A percentile compares a stretch with the other conserved stretches of the same genome.
phyloP scores from a whole-genome alignment of 352 stramenopile species.

The Phytophthora litchii region DNA sequence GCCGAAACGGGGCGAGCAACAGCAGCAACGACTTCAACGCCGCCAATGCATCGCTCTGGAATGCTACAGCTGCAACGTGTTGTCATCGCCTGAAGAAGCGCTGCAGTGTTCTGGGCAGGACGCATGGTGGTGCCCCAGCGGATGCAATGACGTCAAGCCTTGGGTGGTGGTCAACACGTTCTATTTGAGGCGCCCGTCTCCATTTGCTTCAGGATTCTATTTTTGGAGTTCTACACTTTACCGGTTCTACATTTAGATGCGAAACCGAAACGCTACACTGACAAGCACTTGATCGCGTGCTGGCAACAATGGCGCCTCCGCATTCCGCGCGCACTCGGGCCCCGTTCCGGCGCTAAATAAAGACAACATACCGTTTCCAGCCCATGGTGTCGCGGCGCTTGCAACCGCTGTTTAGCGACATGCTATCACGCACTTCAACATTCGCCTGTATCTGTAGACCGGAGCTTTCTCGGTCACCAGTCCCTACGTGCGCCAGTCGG shows the following conservation, averaged over 20 bases:
- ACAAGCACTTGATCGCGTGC: conserved; percentile 16
- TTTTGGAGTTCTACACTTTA: conserved; percentile 6
- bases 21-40: not conserved
- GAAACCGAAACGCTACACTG: conserved; percentile 21
- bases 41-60: conserved; percentile 10
- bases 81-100: conserved; percentile 9
- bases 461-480: conserved; percentile 15
- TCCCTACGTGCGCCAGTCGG: conserved; percentile 8
- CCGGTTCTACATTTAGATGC: conserved; percentile 7
- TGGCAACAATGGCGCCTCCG: conserved; percentile 6
- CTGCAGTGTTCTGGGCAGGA: conserved; percentile 2
- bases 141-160: too few species aligned
- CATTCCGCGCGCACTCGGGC: conserved; percentile 6
- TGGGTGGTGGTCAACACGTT: not conserved
- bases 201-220: conserved; percentile 32
- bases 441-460: conserved; percentile 3
- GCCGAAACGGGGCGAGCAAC: conserved; percentile 20
- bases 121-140: conserved; percentile 3
- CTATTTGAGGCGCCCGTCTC: conserved; percentile 11
- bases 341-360: conserved; percentile 31
- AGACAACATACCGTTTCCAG: conserved; percentile 9
- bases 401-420: conserved; percentile 9
- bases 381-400: not conserved
- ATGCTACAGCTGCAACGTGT: not conserved
- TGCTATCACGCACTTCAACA: conserved; percentile 9